Conservation (phyloP, 2,329 filamentous ascomycete species). For the Leptographium lundbergii region DNA sequence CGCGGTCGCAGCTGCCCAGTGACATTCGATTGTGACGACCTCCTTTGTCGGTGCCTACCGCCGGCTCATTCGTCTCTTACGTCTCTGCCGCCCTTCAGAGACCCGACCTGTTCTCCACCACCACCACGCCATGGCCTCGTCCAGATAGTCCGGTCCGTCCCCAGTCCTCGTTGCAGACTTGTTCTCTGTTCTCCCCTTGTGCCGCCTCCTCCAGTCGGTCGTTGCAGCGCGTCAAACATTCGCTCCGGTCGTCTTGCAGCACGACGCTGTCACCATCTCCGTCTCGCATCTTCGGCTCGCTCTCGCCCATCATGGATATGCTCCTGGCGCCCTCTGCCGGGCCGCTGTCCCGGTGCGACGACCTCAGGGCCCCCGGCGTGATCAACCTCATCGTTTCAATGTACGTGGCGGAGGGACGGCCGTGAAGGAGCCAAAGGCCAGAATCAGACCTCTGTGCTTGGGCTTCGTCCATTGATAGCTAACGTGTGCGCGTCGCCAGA, state of each 20-base stretch:
- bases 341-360: slow-evolving; percentile 31
- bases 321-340: slow-evolving; percentile 13
- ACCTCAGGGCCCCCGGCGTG: slow-evolving; percentile 38
- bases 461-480: not conserved
- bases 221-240: not conserved
- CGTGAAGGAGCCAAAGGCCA: not conserved
- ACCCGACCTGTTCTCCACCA: not conserved
- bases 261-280: not conserved
- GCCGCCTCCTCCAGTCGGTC: not conserved
- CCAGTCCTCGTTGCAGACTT: not conserved
- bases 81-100: not conserved
- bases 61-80: not conserved
- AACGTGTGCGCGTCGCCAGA: slow-evolving; percentile 21
- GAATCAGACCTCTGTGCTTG: no score
- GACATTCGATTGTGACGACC: not conserved
- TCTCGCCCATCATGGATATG: slow-evolving; percentile 19
- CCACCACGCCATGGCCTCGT: not conserved
- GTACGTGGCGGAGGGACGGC: slow-evolving; percentile 22
- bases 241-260: not conserved
- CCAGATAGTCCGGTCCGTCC: not conserved
- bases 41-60: not conserved
- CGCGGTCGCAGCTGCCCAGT: not conserved
- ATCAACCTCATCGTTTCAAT: slow-evolving; percentile 44
- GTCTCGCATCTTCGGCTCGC: not conserved
- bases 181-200: not conserved